Base-by-base conservation (phyloP, 352 stramenopile species). In the Phytopythium oedochilum region DNA sequence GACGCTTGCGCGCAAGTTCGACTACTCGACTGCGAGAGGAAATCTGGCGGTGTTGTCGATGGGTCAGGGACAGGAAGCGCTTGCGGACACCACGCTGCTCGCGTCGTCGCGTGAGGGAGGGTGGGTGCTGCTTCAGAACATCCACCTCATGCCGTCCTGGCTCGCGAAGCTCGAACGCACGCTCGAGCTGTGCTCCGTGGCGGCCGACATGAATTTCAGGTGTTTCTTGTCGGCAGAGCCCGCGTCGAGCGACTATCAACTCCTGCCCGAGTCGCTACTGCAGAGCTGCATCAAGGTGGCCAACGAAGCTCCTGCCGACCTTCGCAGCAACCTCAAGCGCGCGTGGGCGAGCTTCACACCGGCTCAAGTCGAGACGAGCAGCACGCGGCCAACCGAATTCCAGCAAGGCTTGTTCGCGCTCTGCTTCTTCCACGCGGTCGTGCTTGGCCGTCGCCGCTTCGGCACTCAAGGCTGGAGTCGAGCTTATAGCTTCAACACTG, bases 401-500 rank as follows among this genome's bases (percentile, higher is more conserved):
- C 95, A 98, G 63, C 87, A 83, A 12, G 98, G 94, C 57, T 62
- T 98, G 2, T 98, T 98, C 64, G 86, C 87, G 5, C 73, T 98
- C 2, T 98, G 93, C 66, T 97, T 96, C 73, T 98, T 97, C 70
- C 93, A 98, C 53, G 86, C 87, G 15, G 73, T 98, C 22, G 83
- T 98, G 2, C 74, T 98, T 34, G 93, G 92, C 28, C 72, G 93
- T 11, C 68, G 86, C 20, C 71, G 92, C 28, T 98, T 98, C 60
- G 93, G 93, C 10, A 78, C 63, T 11, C 92, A 98, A 67, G 93
- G 93, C 34, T 98, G 93, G 93, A 96, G 82, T 45, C 75, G 93
- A 18, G 69, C 78, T 52, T 98, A 98, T 63, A 96, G 78, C 53
- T 98, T 98, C 72, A 98, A 97, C 63, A 97, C 88, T 8, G 93